Base-by-base conservation (phyloP, 495 filamentous ascomycete genomes). In the Podospora tetraspora region DNA sequence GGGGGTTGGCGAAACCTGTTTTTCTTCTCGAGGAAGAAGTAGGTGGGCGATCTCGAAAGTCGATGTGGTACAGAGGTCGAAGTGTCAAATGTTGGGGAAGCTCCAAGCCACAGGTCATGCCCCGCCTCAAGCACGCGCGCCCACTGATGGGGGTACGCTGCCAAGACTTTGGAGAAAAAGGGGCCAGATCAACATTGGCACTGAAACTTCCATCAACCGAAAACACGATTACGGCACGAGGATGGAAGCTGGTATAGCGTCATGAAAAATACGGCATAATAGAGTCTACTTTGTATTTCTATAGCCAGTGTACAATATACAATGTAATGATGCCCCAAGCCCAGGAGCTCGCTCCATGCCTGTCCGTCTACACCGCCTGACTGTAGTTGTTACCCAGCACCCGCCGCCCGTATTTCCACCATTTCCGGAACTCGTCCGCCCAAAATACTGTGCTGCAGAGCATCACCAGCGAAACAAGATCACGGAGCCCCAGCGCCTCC, bases 401-500 rank as follows among this genome's bases (percentile, higher is more conserved):
- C 70, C 77, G 73, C 62, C 64, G 60, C 37, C 81, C 82, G 70
- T 84, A 83, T 70, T 78, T 79, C 71, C 80, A 85, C 79, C 80
- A 94, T 83, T 99, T 99, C 77, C 95, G 85, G 16, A 79, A 87
- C 83, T 99, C 95, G 79, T 99, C 95, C 21, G 87, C 92, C 90
- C 92, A 97, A 79, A 98, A 97, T 27, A 99, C 95, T 11, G 85
- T 87, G 78, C 93, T 97, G 52, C 93, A 89, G 69, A 98, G 81
- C 59, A 82, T 76, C 22, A 94, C 66, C 72, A 99, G 78, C 67
- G 87, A 81, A 21, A 91, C 69, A 61, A 97, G 77, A 83, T 97
- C 95, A 58, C 82, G 75, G 0, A 92, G 71, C 23, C 87, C 81
- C 22, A 99, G 80, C 2, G 93, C 88, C 78, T 99, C 95, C 1